A percentile compares a stretch with the other conserved stretches of the same genome.
Evolutionary conservation across 306 rosid species (phyloP).

Genomic region (Gillenia trifoliata): DNA sequence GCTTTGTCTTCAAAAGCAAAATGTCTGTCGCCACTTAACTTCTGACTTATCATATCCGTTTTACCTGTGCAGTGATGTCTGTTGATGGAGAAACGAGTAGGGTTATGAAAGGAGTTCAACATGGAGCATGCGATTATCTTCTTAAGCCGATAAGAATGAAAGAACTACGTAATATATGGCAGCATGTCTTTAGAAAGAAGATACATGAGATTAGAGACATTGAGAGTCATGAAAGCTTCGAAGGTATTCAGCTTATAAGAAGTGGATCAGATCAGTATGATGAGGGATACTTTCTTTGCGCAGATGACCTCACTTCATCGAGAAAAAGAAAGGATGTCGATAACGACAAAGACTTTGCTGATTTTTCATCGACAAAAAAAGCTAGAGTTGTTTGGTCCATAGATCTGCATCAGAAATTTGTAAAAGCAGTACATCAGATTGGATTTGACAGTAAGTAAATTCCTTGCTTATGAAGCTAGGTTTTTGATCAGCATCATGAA

Average conservation of each 20-base stretch:
- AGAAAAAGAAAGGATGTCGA: constrained; percentile 80
- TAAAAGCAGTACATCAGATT: constrained; percentile 89
- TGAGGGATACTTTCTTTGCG: constrained; percentile 51
- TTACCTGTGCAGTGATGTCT: constrained; percentile 84
- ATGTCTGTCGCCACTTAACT: constrained; percentile 11
- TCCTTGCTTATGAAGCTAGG: constrained; percentile 3
- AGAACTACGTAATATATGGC: constrained; percentile 94
- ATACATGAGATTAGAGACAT: constrained; percentile 85
- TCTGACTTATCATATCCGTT: constrained; percentile 39
- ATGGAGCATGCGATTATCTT: constrained; percentile 97
- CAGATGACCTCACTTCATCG: constrained; percentile 53
- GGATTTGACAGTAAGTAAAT: constrained; percentile 87
- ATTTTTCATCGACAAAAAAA: constrained; percentile 70
- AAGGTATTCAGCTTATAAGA: constrained; percentile 51
- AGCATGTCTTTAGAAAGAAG: constrained; percentile 83
- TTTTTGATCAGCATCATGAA: constrained; percentile 11
- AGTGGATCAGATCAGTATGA: constrained; percentile 71
- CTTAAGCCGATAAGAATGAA: constrained; percentile 98
- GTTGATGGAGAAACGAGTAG: constrained; percentile 96
- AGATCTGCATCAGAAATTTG: constrained; percentile 97
- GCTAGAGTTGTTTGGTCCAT: constrained; percentile 98
- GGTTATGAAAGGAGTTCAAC: constrained; percentile 98
- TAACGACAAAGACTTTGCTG: constrained; percentile 61
- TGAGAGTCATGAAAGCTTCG: constrained; percentile 65
- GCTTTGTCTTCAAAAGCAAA: constrained; percentile 28